Percentiles rank a stretch among this genome's conserved stretches.
Evolutionary conservation across 2,329 filamentous ascomycete genomes (phyloP).

Genomic region (Grosmannia serpens): DNA sequence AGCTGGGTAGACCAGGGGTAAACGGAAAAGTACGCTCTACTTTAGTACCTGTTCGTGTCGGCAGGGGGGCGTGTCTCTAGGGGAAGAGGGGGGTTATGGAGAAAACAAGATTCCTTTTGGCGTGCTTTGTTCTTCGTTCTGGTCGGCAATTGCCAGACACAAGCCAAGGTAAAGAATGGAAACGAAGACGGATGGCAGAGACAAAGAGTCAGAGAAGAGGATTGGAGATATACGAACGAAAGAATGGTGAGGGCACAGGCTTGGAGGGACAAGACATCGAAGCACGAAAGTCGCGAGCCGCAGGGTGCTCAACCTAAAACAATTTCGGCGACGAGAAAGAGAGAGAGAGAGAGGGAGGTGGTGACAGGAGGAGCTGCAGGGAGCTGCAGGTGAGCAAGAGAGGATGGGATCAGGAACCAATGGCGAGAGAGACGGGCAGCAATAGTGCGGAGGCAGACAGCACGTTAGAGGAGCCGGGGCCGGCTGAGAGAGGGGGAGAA

Average conservation of each 20-base stretch:
- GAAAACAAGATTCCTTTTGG: not conserved
- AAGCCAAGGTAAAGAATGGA: not conserved
- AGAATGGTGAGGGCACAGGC: not conserved
- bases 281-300: not conserved
- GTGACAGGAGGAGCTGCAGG: too few species aligned
- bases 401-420: too few species aligned
- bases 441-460: not conserved
- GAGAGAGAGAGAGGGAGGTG: too few species aligned
- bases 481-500: not conserved
- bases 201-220: not conserved
- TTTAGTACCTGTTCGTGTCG: not conserved
- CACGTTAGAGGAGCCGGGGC: not conserved
- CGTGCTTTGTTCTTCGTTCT: not conserved
- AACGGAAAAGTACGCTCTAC: not conserved
- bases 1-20: constrained; percentile 1
- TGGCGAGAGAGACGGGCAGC: not conserved
- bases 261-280: not conserved
- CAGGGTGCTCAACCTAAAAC: not conserved
- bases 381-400: too few species aligned
- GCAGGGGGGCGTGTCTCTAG: not conserved
- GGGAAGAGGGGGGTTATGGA: not conserved
- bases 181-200: not conserved
- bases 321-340: too few species aligned
- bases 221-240: not conserved
- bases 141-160: not conserved